Percentiles rank a stretch among this genome's conserved stretches.
These are phyloP conservation scores for Zygosaccharomyces kombuchaensis DNA, from an alignment of 805 yeast genomes.

Conservation along the genomic window DNA sequence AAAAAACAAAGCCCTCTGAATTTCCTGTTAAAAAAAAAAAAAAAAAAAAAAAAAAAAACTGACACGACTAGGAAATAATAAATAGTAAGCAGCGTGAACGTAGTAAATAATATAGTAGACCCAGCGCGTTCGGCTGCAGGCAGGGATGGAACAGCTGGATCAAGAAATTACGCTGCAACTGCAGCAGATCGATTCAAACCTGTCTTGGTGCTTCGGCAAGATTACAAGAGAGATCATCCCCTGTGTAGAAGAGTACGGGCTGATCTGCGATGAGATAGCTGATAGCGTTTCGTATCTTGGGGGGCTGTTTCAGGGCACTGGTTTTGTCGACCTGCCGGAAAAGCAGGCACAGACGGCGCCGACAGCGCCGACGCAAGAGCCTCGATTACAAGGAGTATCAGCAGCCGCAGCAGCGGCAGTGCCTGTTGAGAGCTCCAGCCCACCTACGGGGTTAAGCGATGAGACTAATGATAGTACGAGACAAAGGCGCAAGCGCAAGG, in stretches of 20 bases:
- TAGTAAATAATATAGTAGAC: conserved; percentile 29
- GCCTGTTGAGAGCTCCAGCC: background rate
- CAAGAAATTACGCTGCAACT: conserved; percentile 73
- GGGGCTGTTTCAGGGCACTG: conserved; percentile 69
- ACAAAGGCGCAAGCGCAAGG: conserved; percentile 31
- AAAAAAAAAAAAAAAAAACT: no score
- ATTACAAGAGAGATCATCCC: conserved; percentile 69
- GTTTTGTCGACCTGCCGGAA: conserved; percentile 50
- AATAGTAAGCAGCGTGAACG: background rate
- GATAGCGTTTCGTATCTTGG: conserved; percentile 70
- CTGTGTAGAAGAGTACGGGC: conserved; percentile 54
- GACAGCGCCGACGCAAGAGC: background rate
- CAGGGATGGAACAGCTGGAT: conserved; percentile 57
- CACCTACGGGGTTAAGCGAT: background rate
- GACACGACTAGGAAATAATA: background rate
- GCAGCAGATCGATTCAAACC: conserved; percentile 74
- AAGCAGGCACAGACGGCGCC: conserved; percentile 13
- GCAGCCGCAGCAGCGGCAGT: background rate
- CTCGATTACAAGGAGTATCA: background rate
- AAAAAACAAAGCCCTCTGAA: conserved; percentile 7
- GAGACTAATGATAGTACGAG: conserved; percentile 9
- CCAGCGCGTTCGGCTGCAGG: background rate
- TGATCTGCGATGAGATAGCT: conserved; percentile 58
- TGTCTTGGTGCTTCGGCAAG: conserved; percentile 61
- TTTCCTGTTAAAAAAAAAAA: conserved; percentile 1